Base-by-base conservation (phyloP, 257 asterid genomes). In the Solanum paucissectum region DNA sequence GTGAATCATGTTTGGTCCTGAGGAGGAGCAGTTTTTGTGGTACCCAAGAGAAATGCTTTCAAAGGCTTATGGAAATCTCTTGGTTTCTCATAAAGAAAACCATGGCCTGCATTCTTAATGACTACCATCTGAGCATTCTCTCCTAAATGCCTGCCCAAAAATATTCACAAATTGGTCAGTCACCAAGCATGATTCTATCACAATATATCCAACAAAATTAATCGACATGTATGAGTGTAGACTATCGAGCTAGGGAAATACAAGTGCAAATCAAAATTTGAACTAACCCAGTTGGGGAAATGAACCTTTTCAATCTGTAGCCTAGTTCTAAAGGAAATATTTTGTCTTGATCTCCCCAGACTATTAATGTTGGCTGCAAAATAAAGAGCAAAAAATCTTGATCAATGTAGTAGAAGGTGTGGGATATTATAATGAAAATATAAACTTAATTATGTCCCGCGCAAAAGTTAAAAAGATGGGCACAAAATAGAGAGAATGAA, bases 341-440 rank as follows among this genome's bases (percentile, higher is more conserved):
- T 42, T 89, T 89, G 89, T 95, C 98, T 88, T 93, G 89, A 84
- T 95, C 98, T 42, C 98, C 98, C 98, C 96, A 95, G 0, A 95
- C 52, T 16, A 95, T 91, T 25, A 94, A 87, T 7, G 97, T 93
- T 77, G 95, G 96, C 96, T 94, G 95, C 89, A 88, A 12, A 40
- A 68, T 4, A 33, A 33, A 72, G 44, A 77, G 36, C 52, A 74
- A 33, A 62, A 11, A 5, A 2, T 9, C 2, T 13, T 44, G 2
- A 33, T 44, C 23, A 85, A 68, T 79, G 4, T 55, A 18, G 64
- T 55, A 18, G 4, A 55, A 23, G n/a, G 23, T 23, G 29, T 8
- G 69, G 25, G 29, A 60, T 60, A 9, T 60, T 60, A 23, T 60
- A 2, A 60, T 21, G 12, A 55, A 18, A 55, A 18, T 18, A 55